Evolutionary conservation across 1,139 yeast species (phyloP), one percentile per base, ranked within the genome.

Genomic region (Citeromyces siamensis): DNA sequence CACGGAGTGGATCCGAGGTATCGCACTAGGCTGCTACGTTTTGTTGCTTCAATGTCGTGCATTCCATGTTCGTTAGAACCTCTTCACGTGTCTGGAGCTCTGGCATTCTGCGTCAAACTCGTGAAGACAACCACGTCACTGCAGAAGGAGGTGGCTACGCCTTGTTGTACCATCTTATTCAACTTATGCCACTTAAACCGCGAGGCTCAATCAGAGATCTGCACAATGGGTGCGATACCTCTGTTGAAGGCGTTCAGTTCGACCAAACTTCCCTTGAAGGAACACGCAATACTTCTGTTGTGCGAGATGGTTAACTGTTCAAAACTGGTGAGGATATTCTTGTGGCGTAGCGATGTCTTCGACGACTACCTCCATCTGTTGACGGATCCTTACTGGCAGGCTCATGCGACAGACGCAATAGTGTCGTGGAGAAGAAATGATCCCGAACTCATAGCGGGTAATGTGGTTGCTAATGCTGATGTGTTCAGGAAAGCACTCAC

Each of bases 311-410:
- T 74, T 0, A 62, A 74, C 50, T 64, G 73, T 44, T 64, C 66
- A 35, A 51, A 55, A 22, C 48, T 51, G 34, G 67, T 71, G 32
- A 52, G 71, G 40, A 47, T 49, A 28, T 51, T 52, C 7, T 52
- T 74, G 38, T 50, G 62, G 52, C 55, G 59, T 37, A 47, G 62
- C 40, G 57, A 61, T 26, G 64, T 72, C 3, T 48, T 75, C n/a
- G 55, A 59, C 5, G 61, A 68, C 2, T 74, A 75, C 43, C 55
- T 67, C 33, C 59, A 59, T 19, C 56, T 77, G 10, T 52, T 77
- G 12, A 48, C 64, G 9, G 81, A 78, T 47, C 75, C 81, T 0
- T 71, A 74, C 44, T 78, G 85, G 85, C 83, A 76, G 49, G 72
- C 77, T 14, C 73, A 72, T 52, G 76, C 83, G 0, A 60, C 76